Base-by-base conservation (phyloP, 345 rosid species). In the Salix brachista region DNA sequence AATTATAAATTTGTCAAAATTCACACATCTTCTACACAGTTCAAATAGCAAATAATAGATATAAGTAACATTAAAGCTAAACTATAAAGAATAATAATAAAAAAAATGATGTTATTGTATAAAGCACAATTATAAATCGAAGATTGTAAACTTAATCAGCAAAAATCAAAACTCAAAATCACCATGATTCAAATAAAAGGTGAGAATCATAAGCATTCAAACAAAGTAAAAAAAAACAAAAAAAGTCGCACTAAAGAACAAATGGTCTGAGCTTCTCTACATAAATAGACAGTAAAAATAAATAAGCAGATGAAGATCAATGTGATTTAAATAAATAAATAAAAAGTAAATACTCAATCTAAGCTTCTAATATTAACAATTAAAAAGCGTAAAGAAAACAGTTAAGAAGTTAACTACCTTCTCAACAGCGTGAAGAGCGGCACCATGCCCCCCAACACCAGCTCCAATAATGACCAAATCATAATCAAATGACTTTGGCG, bases 361-460 rank as follows among this genome's bases (percentile, higher is more conserved):
- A 8, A 7, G 61, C 5, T 21, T 54, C 61, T 21, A 23, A 1
- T 25, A 2, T 8, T 44, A 66, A 44, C 56, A 12, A 9, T 32
- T 16, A 5, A 0, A 36, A 50, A 19, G 58, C 48, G 60, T 21
- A 21, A 54, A 8, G 23, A 21, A 21, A 8, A 52, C 58, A 19
- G 61, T 54, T 54, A 19, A 54, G 23, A 21, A 21, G 61, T 8
- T 21, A n/a, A 54, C 61, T 54, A 91, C 98, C 95, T 92, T 96
- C 83, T 92, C 99, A 25, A 94, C 97, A 68, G 99, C 97, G 70
- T 96, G 98, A 52, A 96, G 90, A 2, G 97, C 99, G 72, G 99
- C 97, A 44, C 99, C 98, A 61, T 93, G 99, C 5, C 98, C 99
- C 18, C 99, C 98, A 25, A 96, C 99, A 66, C 98, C 99, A 54